phyloP scores from a whole-genome alignment of 805 yeast genomes.

The Monosporozyma aerobia region DNA sequence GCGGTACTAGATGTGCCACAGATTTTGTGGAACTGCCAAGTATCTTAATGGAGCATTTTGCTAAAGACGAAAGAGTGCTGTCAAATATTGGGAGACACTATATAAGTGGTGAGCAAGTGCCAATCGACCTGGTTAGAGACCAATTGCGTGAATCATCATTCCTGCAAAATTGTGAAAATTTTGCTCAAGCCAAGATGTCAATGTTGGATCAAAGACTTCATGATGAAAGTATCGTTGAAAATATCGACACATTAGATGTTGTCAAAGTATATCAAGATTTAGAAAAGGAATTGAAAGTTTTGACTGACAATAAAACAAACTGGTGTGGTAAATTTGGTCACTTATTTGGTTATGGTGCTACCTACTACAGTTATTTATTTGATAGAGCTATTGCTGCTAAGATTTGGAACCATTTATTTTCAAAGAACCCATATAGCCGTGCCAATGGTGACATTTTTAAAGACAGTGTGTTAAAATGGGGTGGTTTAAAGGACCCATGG shows the following conservation, averaged over 20 bases:
- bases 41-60: slow-evolving; percentile 91
- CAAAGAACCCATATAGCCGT: slow-evolving; percentile 57
- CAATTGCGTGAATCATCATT: slow-evolving; percentile 44
- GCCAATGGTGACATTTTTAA: slow-evolving; percentile 69
- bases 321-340: slow-evolving; percentile 97
- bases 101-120: slow-evolving; percentile 51
- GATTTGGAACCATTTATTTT: slow-evolving; percentile 70
- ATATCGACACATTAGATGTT: slow-evolving; percentile 41
- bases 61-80: slow-evolving; percentile 70
- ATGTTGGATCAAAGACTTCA: slow-evolving; percentile 78
- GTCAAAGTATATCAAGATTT: slow-evolving; percentile 55
- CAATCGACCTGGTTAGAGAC: slow-evolving; percentile 39
- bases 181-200: slow-evolving; percentile 85
- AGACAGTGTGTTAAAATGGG: slow-evolving; percentile 73
- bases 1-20: slow-evolving; percentile 92
- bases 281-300: slow-evolving; percentile 50
- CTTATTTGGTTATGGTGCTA: slow-evolving; percentile 85
- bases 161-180: slow-evolving; percentile 63
- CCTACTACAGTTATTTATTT: slow-evolving; percentile 82
- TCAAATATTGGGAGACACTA: slow-evolving; percentile 61
- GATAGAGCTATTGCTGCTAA: slow-evolving; percentile 89
- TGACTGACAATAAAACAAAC: slow-evolving; percentile 59
- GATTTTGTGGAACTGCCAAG: slow-evolving; percentile 97
- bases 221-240: slow-evolving; percentile 28
- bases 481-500: slow-evolving; percentile 91